These are phyloP conservation scores for Cardamine occulta DNA, from an alignment of 345 rosid species.

Conservation along the genomic window DNA sequence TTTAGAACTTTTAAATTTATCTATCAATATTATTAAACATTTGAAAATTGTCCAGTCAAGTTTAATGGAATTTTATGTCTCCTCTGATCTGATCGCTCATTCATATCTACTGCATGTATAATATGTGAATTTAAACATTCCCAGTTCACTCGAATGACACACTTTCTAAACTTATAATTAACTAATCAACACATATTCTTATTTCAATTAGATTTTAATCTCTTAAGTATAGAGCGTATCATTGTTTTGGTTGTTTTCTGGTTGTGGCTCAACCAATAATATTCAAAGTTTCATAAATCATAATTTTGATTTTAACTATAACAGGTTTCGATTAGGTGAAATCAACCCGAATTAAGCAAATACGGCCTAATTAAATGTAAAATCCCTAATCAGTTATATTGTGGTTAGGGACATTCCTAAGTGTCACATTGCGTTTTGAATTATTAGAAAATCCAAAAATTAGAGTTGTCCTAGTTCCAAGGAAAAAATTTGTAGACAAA, in stretches of 20 bases:
- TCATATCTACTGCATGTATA: not conserved
- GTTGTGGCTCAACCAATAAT: constrained; percentile 3
- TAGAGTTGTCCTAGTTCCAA: constrained; percentile 18
- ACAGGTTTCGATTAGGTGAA: constrained; percentile 25
- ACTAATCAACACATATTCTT: not conserved
- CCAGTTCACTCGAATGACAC: not conserved
- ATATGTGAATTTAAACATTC: not conserved
- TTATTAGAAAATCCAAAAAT: constrained; percentile 18
- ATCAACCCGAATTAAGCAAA: constrained; percentile 30
- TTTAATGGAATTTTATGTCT: not conserved
- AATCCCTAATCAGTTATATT: constrained; percentile 8
- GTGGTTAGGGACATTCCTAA: constrained; percentile 1
- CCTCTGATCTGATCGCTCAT: not conserved
- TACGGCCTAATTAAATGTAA: constrained; percentile 22
- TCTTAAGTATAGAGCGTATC: not conserved
- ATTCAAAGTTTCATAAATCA: not conserved
- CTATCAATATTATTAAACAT: not conserved
- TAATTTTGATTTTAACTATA: not conserved
- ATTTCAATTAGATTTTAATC: not conserved
- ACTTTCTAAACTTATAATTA: not conserved
- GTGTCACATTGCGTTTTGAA: not conserved
- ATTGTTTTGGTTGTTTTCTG: constrained; percentile 7
- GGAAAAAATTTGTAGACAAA: constrained; percentile 30
- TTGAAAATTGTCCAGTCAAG: not conserved
- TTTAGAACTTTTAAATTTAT: not conserved